Evolutionary conservation across 345 rosid genomes (phyloP).

Genomic region (Sapria himalayana): DNA sequence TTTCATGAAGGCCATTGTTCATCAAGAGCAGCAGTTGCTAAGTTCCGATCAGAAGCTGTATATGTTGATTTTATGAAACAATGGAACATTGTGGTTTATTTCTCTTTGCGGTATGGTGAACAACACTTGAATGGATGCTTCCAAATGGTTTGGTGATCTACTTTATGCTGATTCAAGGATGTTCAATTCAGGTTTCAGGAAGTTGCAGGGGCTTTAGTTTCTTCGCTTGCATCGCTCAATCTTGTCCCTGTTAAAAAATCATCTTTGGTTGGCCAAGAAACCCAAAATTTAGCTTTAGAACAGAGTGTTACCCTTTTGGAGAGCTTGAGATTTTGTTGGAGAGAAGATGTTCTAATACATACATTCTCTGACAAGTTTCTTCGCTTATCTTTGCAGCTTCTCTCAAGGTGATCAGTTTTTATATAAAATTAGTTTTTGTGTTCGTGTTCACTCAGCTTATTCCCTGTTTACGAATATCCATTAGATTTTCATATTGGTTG

Average conservation of each 20-base stretch:
- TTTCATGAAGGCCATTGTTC: conserved; percentile 83
- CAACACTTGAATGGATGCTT: conserved; percentile 4
- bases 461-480: conserved; percentile 4
- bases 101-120: conserved; percentile 57
- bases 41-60: conserved; percentile 56
- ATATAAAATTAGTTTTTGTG: conserved; percentile 2
- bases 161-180: not conserved
- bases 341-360: conserved; percentile 70
- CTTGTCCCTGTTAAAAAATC: conserved; percentile 43
- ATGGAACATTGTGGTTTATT: conserved; percentile 92
- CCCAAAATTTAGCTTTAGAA: conserved; percentile 28
- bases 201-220: conserved; percentile 81
- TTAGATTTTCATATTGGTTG: conserved; percentile 74
- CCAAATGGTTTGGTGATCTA: not conserved
- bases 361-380: conserved; percentile 93
- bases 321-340: conserved; percentile 84
- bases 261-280: conserved; percentile 19
- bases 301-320: conserved; percentile 70
- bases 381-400: conserved; percentile 85
- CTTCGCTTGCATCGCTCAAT: conserved; percentile 44
- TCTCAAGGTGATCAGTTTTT: conserved; percentile 51
- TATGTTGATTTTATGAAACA: conserved; percentile 78
- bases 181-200: conserved; percentile 68
- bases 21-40: conserved; percentile 77
- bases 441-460: conserved; percentile 1